phyloP scores from a whole-genome alignment of 2,329 filamentous ascomycete genomes.

The Aspergillus fijiensis region DNA sequence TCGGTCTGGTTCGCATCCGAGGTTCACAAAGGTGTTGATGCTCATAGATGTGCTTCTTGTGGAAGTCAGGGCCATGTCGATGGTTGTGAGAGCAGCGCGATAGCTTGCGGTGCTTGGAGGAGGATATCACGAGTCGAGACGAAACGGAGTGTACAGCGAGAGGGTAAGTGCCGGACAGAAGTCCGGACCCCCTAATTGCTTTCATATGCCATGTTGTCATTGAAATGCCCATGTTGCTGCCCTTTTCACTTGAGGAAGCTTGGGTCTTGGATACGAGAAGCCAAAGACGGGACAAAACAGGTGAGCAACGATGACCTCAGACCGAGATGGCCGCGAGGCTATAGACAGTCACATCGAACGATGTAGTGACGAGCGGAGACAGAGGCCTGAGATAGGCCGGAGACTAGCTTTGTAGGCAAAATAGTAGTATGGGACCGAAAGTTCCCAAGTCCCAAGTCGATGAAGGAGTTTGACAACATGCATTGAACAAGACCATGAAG shows the following conservation, averaged over 20 bases:
- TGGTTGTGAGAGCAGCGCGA: constrained; percentile 5
- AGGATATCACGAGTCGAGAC: background rate
- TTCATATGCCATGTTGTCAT: background rate
- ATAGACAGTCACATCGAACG: background rate
- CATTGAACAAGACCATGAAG: background rate
- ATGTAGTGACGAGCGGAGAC: background rate
- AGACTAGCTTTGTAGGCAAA: background rate
- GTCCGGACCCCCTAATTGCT: background rate
- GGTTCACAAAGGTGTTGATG: constrained; percentile 2
- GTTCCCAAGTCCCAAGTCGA: background rate
- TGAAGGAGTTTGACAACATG: background rate
- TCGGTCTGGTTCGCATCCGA: background rate
- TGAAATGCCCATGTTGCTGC: background rate
- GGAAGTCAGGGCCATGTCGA: background rate
- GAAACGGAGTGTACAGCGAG: background rate
- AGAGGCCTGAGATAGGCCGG: background rate
- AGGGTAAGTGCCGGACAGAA: background rate
- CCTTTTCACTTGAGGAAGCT: background rate
- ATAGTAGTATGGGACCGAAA: too few relatives aligned
- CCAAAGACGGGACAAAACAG: background rate
- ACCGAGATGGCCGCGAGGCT: background rate
- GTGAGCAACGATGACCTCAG: background rate
- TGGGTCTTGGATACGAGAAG: background rate
- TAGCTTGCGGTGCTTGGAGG: constrained; percentile 12
- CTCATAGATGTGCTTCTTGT: constrained; percentile 2